These are phyloP conservation scores for Paxillus involutus DNA, from an alignment of 768 basidiomycete genomes.

Conservation along the genomic window DNA sequence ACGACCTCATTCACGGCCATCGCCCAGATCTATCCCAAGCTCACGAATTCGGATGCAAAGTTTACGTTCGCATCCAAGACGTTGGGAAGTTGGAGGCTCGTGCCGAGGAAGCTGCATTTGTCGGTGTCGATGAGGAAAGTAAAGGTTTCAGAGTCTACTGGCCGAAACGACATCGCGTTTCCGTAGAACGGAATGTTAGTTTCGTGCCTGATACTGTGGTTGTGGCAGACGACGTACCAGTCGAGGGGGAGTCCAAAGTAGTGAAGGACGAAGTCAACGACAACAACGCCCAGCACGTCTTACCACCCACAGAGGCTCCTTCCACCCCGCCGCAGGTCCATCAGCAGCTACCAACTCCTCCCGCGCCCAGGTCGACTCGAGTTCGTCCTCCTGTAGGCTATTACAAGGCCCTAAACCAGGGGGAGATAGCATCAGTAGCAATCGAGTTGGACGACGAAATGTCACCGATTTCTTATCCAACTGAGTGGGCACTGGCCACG, in stretches of 20 bases:
- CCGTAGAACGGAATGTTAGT: constrained; percentile 31
- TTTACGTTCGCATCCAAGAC: constrained; percentile 19
- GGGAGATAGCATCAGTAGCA: neutral
- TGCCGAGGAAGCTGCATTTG: constrained; percentile 16
- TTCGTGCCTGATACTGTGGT: neutral
- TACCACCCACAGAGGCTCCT: too few relatives aligned
- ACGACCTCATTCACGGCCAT: constrained; percentile 4
- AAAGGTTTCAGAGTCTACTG: constrained; percentile 35
- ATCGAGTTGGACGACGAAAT: neutral
- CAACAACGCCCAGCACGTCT: too few relatives aligned
- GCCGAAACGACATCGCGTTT: constrained; percentile 20
- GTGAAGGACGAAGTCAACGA: too few relatives aligned
- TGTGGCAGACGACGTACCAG: neutral
- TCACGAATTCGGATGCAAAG: neutral
- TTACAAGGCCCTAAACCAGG: neutral
- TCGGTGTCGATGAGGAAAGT: constrained; percentile 33
- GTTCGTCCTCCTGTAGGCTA: neutral
- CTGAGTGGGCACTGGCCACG: neutral
- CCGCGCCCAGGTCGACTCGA: neutral
- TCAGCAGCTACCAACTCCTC: too few relatives aligned
- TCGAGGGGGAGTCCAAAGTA: constrained; percentile 6
- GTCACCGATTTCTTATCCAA: neutral
- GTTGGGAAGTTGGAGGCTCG: constrained; percentile 25
- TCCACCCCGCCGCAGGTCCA: too few relatives aligned
- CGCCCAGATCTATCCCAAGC: too few relatives aligned